Percentiles rank a stretch among this genome's conserved stretches.
Evolutionary conservation across 495 filamentous ascomycete species (phyloP).

Genomic region (Hyaloscypha finlandica): DNA sequence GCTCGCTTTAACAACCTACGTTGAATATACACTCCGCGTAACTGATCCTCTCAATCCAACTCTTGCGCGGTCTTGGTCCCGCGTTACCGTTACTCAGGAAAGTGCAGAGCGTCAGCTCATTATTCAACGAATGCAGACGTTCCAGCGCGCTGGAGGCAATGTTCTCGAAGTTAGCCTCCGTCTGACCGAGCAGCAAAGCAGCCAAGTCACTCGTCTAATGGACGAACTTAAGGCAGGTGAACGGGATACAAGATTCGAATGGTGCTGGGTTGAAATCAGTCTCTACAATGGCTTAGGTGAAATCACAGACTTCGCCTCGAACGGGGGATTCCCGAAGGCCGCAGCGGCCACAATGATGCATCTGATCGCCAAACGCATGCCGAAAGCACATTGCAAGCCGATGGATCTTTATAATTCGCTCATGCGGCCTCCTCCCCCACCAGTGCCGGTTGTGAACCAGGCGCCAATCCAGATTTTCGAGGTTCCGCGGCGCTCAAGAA

Average conservation of each 20-base stretch:
- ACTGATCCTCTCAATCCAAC: slow-evolving; percentile 1
- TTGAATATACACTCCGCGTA: slow-evolving; percentile 24
- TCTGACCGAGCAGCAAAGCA: slow-evolving; percentile 21
- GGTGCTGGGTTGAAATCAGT: slow-evolving; percentile 23
- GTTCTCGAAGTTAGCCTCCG: slow-evolving; percentile 21
- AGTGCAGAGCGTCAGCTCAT: neutral
- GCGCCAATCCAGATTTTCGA: too few species aligned
- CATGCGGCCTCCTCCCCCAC: slow-evolving; percentile 15
- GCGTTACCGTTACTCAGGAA: slow-evolving; percentile 19
- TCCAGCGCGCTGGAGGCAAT: slow-evolving; percentile 13
- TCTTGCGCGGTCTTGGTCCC: slow-evolving; percentile 12
- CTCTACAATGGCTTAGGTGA: neutral
- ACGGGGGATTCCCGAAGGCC: neutral
- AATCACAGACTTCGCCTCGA: neutral
- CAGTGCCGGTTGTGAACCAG: neutral
- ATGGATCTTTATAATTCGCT: slow-evolving; percentile 19
- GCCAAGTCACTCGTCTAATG: slow-evolving; percentile 23
- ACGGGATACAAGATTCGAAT: slow-evolving; percentile 26
- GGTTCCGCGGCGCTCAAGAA: neutral
- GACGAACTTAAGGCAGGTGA: slow-evolving; percentile 19
- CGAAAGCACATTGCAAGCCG: neutral
- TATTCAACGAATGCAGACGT: slow-evolving; percentile 1
- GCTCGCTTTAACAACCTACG: slow-evolving; percentile 18
- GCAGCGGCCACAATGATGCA: slow-evolving; percentile 15
- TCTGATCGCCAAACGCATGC: slow-evolving; percentile 21